Conservation (phyloP, 768 basidiomycete genomes). For the Hortiboletus campestris region DNA sequence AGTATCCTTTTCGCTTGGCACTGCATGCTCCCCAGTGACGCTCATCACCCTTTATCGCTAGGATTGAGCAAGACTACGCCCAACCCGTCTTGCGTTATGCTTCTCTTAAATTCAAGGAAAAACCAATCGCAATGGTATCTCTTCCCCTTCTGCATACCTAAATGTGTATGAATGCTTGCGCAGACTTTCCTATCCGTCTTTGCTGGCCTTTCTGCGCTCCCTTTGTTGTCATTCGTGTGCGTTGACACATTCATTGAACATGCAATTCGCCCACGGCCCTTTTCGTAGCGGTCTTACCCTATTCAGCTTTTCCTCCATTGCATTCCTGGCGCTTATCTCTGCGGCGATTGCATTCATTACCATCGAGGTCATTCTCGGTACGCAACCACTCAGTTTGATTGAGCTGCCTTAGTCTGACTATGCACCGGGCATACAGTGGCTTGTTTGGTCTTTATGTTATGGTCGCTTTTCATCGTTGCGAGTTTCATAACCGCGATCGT, state of each 20-base stretch:
- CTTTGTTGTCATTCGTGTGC: slow-evolving; percentile 39
- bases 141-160: background rate
- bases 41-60: slow-evolving; percentile 13
- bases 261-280: background rate
- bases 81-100: slow-evolving; percentile 36
- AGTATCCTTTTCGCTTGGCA: slow-evolving; percentile 9
- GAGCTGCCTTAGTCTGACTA: background rate
- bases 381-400: background rate
- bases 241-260: slow-evolving; percentile 19
- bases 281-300: slow-evolving; percentile 31
- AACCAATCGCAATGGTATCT: slow-evolving; percentile 27
- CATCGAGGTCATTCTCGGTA: slow-evolving; percentile 33
- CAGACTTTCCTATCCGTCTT: slow-evolving; percentile 45
- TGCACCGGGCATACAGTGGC: slow-evolving; percentile 25
- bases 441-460: slow-evolving; percentile 33
- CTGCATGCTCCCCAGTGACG: background rate
- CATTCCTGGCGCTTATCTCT: slow-evolving; percentile 37
- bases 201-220: slow-evolving; percentile 35
- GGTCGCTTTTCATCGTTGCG: slow-evolving; percentile 34
- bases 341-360: slow-evolving; percentile 33
- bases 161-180: slow-evolving; percentile 6
- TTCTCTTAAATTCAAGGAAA: slow-evolving; percentile 21
- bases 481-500: slow-evolving; percentile 32
- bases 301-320: slow-evolving; percentile 35
- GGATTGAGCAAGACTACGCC: slow-evolving; percentile 45